Conservation (phyloP, 2,329 filamentous ascomycete genomes). For the Sporothrix curviconia region DNA sequence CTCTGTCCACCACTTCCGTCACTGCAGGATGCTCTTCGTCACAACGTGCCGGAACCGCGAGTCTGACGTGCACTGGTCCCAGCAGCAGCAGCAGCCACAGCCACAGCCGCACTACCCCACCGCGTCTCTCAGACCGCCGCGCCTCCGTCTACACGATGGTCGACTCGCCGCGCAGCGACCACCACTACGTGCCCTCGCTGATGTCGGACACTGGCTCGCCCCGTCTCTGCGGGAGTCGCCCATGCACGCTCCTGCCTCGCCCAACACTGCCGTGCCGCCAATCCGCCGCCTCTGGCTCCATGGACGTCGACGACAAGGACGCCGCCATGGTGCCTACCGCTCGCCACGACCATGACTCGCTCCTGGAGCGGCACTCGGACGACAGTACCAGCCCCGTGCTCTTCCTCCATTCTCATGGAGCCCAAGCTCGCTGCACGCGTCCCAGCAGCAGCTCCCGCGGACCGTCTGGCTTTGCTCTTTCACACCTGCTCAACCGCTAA, state of each 20-base stretch:
- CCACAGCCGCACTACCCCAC: background rate
- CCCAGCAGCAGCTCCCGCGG: background rate
- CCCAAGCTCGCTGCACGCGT: too few species aligned
- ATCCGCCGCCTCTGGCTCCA: background rate
- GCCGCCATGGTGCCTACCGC: too few species aligned
- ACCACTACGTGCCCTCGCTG: slow-evolving; percentile 53
- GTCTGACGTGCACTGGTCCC: too few species aligned
- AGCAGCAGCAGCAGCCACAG: background rate
- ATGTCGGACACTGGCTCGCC: slow-evolving; percentile 60
- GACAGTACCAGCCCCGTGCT: background rate
- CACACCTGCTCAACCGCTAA: background rate
- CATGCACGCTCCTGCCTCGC: slow-evolving; percentile 27
- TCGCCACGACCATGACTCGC: background rate
- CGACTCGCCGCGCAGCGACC: slow-evolving; percentile 50
- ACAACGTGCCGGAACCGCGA: too few species aligned
- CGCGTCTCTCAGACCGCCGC: background rate
- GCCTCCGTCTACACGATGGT: background rate
- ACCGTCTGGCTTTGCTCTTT: background rate
- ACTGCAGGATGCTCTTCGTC: background rate
- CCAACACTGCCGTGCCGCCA: background rate
- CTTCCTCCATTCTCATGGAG: too few species aligned
- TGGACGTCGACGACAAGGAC: background rate
- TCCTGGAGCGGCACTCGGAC: slow-evolving; percentile 7
- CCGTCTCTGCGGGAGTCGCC: slow-evolving; percentile 42
- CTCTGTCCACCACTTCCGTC: background rate